Evolutionary conservation across 257 asterid species (phyloP).

Genomic region (Nicotiana tabacum): DNA sequence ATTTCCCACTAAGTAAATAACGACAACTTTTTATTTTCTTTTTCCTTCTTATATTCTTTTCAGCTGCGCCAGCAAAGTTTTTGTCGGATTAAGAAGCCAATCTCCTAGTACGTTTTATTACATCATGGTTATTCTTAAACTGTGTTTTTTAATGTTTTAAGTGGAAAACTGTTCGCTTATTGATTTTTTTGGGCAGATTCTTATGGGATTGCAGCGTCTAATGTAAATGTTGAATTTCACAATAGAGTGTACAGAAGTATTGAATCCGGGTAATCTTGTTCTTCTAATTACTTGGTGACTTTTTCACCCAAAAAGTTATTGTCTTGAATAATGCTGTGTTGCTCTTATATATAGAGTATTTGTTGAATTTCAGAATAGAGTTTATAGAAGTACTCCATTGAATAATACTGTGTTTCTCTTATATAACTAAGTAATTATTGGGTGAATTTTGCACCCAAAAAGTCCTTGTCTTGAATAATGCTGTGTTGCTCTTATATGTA

Average conservation of each 20-base stretch:
- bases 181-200: slow-evolving; percentile 35
- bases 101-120: slow-evolving; percentile 50
- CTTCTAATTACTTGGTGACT: slow-evolving; percentile 2
- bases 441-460: background rate
- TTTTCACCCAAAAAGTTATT: background rate
- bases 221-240: slow-evolving; percentile 62
- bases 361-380: no score
- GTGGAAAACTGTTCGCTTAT: background rate
- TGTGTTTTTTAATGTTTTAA: background rate
- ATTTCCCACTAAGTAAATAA: background rate
- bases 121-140: background rate
- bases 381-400: no score
- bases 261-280: slow-evolving; percentile 48
- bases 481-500: background rate
- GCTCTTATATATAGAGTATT: background rate
- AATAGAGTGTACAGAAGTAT: slow-evolving; percentile 58
- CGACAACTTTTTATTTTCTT: no score
- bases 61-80: slow-evolving; percentile 60
- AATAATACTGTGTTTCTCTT: no score
- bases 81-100: slow-evolving; percentile 63
- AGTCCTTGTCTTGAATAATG: background rate
- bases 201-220: slow-evolving; percentile 44
- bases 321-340: background rate
- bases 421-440: background rate
- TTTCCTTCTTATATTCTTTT: slow-evolving; percentile 10